Evolutionary conservation across 495 filamentous ascomycete genomes (phyloP).

Genomic region (Rhypophila decipiens): DNA sequence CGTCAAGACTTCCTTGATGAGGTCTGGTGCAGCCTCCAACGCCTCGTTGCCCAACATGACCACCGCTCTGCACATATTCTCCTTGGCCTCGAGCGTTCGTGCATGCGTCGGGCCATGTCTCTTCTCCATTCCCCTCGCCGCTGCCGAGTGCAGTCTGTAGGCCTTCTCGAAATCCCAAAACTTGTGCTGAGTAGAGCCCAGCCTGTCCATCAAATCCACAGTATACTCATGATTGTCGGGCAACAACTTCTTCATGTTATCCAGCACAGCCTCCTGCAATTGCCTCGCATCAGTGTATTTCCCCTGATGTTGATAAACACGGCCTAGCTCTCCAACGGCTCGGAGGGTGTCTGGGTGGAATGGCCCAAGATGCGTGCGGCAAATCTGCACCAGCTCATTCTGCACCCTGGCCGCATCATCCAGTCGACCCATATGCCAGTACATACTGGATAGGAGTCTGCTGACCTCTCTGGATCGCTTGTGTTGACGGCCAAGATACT

Average conservation of each 20-base stretch:
- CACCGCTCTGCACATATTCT: neutral
- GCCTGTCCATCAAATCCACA: neutral
- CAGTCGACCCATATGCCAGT: neutral
- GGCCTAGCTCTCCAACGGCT: neutral
- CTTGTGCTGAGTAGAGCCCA: neutral
- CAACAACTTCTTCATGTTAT: neutral
- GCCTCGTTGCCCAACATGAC: neutral
- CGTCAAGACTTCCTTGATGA: neutral
- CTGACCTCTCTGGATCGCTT: neutral
- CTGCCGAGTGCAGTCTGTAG: neutral
- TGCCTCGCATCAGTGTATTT: neutral
- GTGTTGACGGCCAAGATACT: neutral
- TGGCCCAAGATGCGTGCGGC: neutral
- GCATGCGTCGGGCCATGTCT: neutral
- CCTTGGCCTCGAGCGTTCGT: neutral
- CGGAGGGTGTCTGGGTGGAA: neutral
- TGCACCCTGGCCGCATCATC: neutral
- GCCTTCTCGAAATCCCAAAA: neutral
- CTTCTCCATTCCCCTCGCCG: neutral
- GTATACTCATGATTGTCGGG: neutral
- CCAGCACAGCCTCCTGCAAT: neutral
- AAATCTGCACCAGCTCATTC: neutral
- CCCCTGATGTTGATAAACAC: neutral
- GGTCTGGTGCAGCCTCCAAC: neutral
- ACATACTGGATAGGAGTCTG: neutral